Percentiles rank a stretch among this genome's conserved stretches.
Conservation (phyloP, 805 yeast species). For the Saccharomycopsis sp. region DNA sequence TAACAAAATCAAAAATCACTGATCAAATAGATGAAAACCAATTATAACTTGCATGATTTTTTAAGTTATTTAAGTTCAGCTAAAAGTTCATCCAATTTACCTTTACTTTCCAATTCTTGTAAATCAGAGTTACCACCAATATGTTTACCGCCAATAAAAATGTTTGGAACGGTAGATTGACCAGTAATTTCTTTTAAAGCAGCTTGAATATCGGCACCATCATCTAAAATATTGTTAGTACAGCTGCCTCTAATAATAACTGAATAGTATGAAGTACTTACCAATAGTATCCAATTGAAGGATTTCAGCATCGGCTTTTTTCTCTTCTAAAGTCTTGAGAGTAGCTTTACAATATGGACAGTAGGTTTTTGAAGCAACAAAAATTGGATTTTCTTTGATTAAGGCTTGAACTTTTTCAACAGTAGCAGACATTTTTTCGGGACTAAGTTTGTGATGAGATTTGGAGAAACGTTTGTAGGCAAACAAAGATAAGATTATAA, state of each 20-base stretch:
- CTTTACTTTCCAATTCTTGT: constrained; percentile 56
- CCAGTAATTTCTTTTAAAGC: constrained; percentile 72
- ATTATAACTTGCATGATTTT: too few relatives aligned
- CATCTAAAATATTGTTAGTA: constrained; percentile 27
- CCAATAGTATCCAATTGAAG: constrained; percentile 35
- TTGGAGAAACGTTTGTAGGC: too few relatives aligned
- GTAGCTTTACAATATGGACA: constrained; percentile 56
- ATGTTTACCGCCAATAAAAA: constrained; percentile 84
- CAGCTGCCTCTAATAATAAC: too few relatives aligned
- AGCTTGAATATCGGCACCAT: constrained; percentile 73
- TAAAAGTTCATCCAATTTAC: constrained; percentile 41
- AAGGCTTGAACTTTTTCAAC: constrained; percentile 24
- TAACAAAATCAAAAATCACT: too few relatives aligned
- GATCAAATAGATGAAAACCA: too few relatives aligned
- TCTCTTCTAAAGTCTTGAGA: constrained; percentile 27
- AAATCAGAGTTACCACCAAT: constrained; percentile 93
- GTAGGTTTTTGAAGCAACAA: constrained; percentile 74
- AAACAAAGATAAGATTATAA: too few relatives aligned
- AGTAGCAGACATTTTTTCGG: background rate
- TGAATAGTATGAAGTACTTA: background rate
- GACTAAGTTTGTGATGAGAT: background rate
- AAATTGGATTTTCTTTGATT: constrained; percentile 55
- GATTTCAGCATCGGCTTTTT: constrained; percentile 21
- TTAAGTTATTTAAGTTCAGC: too few relatives aligned
- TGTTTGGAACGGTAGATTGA: constrained; percentile 89